Evolutionary conservation across 2,329 filamentous ascomycete species (phyloP).

Genomic region (Apiospora rasikravindrae): DNA sequence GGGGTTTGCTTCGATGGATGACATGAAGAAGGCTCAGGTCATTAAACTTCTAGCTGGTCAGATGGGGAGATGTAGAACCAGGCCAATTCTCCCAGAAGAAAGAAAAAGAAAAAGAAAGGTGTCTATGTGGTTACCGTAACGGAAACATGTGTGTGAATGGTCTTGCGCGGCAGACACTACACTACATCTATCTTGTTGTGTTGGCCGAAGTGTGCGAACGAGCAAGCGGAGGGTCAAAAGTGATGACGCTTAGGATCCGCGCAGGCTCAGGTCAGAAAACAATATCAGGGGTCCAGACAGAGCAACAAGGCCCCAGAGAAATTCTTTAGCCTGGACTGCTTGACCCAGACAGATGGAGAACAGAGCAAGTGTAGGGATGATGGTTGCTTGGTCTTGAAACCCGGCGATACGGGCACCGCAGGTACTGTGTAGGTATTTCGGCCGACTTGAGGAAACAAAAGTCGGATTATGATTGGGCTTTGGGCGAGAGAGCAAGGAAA

Average conservation of each 20-base stretch:
- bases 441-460: background rate
- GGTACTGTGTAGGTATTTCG: background rate
- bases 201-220: background rate
- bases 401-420: background rate
- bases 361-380: slow-evolving; percentile 15
- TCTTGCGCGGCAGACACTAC: slow-evolving; percentile 5
- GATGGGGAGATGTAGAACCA: background rate
- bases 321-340: background rate
- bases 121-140: background rate
- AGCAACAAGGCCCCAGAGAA: slow-evolving; percentile 10
- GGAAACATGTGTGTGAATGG: slow-evolving; percentile 7
- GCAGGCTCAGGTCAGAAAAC: background rate
- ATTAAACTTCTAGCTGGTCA: slow-evolving; percentile 1
- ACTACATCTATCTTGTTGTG: slow-evolving; percentile 8
- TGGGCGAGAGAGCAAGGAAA: slow-evolving; percentile 1
- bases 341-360: slow-evolving; percentile 10
- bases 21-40: slow-evolving; percentile 33
- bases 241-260: slow-evolving; percentile 19
- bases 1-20: slow-evolving; percentile 32
- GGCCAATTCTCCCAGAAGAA: slow-evolving; percentile 4
- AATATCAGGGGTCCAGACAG: slow-evolving; percentile 9
- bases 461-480: background rate
- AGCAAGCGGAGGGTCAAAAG: slow-evolving; percentile 14
- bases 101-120: background rate
- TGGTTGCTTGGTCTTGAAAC: slow-evolving; percentile 6